phyloP scores from a whole-genome alignment of 805 yeast species.

The Candida nitratophila region DNA sequence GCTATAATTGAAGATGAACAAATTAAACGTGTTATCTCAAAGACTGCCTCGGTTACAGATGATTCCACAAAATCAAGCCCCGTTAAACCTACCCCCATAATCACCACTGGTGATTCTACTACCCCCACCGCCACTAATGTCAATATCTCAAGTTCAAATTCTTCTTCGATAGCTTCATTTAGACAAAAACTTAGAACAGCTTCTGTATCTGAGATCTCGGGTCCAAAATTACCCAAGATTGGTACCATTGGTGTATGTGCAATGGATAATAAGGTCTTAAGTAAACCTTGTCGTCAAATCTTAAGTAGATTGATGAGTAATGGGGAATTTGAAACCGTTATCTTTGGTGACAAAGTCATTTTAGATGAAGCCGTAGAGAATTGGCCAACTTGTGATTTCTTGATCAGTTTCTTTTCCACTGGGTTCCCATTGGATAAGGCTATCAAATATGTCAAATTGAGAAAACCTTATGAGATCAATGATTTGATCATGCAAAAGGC shows the following conservation, averaged over 20 bases:
- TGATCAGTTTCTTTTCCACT: constrained; percentile 86
- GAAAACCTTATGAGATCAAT: constrained; percentile 86
- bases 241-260: constrained; percentile 99
- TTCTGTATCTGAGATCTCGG: constrained; percentile 32
- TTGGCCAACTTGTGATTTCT: constrained; percentile 98
- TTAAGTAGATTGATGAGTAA: constrained; percentile 80
- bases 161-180: neutral
- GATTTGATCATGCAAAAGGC: constrained; percentile 88
- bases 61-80: neutral
- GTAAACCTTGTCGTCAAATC: constrained; percentile 92
- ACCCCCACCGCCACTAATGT: neutral
- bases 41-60: neutral
- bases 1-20: neutral
- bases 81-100: neutral
- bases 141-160: neutral
- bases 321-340: constrained; percentile 94
- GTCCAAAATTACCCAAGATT: constrained; percentile 56
- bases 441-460: constrained; percentile 75
- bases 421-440: constrained; percentile 98
- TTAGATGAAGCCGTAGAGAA: constrained; percentile 88
- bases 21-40: neutral
- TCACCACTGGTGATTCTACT: neutral
- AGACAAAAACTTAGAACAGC: constrained; percentile 19
- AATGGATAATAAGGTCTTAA: constrained; percentile 93
- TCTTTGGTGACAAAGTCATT: constrained; percentile 95